Evolutionary conservation across 257 asterid genomes (phyloP).

Genomic region (Fraxinus quadrangulata): DNA sequence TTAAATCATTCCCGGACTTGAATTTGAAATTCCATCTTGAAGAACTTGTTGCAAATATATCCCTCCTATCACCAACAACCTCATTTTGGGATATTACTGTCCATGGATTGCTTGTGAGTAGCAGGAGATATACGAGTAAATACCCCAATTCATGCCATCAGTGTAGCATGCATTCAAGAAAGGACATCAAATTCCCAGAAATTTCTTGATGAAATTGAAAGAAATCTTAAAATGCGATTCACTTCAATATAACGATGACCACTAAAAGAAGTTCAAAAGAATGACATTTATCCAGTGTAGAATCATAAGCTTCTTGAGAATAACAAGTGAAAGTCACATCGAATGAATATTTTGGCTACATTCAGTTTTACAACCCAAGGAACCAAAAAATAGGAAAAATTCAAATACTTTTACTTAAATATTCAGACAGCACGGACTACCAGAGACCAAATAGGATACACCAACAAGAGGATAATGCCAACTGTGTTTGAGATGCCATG

Average conservation of each 20-base stretch:
- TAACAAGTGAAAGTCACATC: not conserved
- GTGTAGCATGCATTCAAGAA: not conserved
- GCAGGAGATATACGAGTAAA: too few species aligned
- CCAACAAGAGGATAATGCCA: constrained; percentile 73
- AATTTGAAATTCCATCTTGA: too few species aligned
- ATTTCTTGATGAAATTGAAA: not conserved
- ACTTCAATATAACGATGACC: not conserved
- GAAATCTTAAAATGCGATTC: not conserved
- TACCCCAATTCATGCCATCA: not conserved
- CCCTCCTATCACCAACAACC: not conserved
- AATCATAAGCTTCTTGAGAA: not conserved
- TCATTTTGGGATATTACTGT: not conserved
- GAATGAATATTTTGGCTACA: not conserved
- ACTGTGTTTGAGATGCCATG: constrained; percentile 86
- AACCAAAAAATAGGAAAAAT: not conserved
- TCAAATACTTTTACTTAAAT: not conserved
- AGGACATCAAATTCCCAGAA: not conserved
- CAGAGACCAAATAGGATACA: constrained; percentile 78
- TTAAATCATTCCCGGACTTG: not conserved
- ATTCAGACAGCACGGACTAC: constrained; percentile 38
- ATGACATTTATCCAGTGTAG: not conserved
- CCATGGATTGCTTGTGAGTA: not conserved
- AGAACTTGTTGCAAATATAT: not conserved
- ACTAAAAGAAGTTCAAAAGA: not conserved
- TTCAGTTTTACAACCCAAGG: constrained; percentile 7